Evolutionary conservation across 345 rosid species (phyloP).

Genomic region (Raphanus raphanistrum): DNA sequence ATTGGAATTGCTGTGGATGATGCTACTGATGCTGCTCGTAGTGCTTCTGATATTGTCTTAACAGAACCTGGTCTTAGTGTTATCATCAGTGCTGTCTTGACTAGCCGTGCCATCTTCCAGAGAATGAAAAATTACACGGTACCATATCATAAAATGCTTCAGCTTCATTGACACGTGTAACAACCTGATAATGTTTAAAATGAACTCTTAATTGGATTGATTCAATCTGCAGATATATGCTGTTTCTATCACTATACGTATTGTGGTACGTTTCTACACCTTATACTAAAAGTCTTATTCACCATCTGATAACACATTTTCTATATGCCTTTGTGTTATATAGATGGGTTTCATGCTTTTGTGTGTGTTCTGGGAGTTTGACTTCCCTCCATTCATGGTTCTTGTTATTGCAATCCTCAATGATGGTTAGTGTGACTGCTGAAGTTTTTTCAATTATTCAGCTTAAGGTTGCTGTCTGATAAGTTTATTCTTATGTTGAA

Average conservation of each 20-base stretch:
- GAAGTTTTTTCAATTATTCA: not conserved
- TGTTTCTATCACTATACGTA: slow-evolving; percentile 65
- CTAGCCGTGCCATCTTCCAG: slow-evolving; percentile 67
- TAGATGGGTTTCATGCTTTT: slow-evolving; percentile 65
- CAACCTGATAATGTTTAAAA: not conserved
- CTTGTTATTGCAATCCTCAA: slow-evolving; percentile 64
- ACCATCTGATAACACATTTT: not conserved
- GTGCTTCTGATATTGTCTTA: slow-evolving; percentile 66
- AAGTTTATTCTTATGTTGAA: not conserved
- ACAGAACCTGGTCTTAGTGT: slow-evolving; percentile 71
- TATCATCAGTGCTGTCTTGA: slow-evolving; percentile 58
- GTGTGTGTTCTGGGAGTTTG: slow-evolving; percentile 62
- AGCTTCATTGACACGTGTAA: not conserved
- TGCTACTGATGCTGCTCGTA: slow-evolving; percentile 62
- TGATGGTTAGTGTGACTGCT: slow-evolving; percentile 48
- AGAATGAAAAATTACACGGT: slow-evolving; percentile 70
- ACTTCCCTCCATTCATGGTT: slow-evolving; percentile 74
- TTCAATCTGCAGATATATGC: slow-evolving; percentile 54
- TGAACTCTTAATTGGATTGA: slow-evolving; percentile 4
- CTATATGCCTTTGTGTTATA: not conserved
- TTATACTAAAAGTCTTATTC: not conserved
- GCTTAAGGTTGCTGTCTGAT: not conserved
- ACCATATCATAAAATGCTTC: slow-evolving; percentile 16
- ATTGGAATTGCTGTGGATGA: slow-evolving; percentile 69
- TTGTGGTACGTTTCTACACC: slow-evolving; percentile 48